These are phyloP conservation scores for Setaria italica DNA, from an alignment of 202 grass and related monocot species.

Conservation along the genomic window DNA sequence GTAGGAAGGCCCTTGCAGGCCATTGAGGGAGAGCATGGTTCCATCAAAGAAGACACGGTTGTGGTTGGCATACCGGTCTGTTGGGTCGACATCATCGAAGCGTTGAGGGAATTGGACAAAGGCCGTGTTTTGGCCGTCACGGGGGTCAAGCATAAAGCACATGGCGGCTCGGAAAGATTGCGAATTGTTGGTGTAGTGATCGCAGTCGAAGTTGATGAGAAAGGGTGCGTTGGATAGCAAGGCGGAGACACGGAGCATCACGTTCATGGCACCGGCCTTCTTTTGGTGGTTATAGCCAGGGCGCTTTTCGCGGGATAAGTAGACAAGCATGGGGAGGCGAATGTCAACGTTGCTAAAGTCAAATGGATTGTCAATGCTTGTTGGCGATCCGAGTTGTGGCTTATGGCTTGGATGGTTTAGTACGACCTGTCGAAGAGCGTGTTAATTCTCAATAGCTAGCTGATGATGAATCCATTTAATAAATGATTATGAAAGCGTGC, in stretches of 20 bases:
- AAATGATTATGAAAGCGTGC: not conserved
- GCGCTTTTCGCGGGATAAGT: conserved; percentile 76
- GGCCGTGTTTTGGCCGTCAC: conserved; percentile 52
- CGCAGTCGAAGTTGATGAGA: conserved; percentile 81
- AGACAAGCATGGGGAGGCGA: conserved; percentile 83
- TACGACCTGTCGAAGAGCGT: conserved; percentile 55
- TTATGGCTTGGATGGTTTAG: conserved; percentile 61
- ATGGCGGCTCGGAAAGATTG: conserved; percentile 61
- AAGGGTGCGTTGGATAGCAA: conserved; percentile 89
- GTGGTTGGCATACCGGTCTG: conserved; percentile 84
- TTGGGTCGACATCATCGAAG: conserved; percentile 81
- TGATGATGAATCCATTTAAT: not conserved
- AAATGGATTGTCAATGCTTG: conserved; percentile 40
- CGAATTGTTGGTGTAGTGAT: conserved; percentile 82
- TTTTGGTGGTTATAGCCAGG: conserved; percentile 81
- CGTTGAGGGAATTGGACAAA: conserved; percentile 92
- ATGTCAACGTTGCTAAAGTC: conserved; percentile 71
- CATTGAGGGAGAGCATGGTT: conserved; percentile 81
- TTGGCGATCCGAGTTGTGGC: conserved; percentile 31
- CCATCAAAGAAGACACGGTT: conserved; percentile 91
- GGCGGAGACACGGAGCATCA: conserved; percentile 73
- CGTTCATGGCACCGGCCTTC: conserved; percentile 92
- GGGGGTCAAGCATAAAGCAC: conserved; percentile 82
- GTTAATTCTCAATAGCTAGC: not conserved
- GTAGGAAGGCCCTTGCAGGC: conserved; percentile 76